These are phyloP conservation scores for Raphanus raphanistrum DNA, from an alignment of 345 rosid genomes.

Conservation along the genomic window DNA sequence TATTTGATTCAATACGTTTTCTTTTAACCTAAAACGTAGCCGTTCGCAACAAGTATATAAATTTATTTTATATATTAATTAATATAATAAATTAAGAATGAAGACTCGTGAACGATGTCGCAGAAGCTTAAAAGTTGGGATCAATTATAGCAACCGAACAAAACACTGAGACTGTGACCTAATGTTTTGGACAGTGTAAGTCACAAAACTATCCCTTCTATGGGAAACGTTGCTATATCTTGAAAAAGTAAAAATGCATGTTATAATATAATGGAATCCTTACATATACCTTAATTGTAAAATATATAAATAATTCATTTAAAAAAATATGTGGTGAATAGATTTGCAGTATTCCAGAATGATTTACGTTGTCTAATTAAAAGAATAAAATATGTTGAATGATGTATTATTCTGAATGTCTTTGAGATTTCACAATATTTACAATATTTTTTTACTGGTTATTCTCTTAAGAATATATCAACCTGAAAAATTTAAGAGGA, in stretches of 20 bases:
- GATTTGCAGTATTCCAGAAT: neutral
- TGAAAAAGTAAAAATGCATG: neutral
- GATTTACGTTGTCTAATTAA: neutral
- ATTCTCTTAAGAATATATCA: neutral
- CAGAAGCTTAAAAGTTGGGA: constrained; percentile 23
- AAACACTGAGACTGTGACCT: constrained; percentile 35
- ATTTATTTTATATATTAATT: neutral
- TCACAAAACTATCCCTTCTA: constrained; percentile 12
- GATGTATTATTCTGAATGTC: neutral
- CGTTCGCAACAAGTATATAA: too few species aligned
- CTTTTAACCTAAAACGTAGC: too few species aligned
- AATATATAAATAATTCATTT: neutral
- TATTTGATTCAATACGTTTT: too few species aligned
- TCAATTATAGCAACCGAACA: constrained; percentile 37
- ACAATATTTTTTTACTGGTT: neutral
- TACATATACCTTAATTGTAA: neutral
- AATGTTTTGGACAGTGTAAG: constrained; percentile 26
- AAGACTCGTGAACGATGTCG: constrained; percentile 28
- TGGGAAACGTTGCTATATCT: constrained; percentile 8
- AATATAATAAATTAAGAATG: constrained; percentile 2
- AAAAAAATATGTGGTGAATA: neutral
- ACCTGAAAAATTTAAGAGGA: neutral
- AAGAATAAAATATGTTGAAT: neutral
- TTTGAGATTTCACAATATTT: neutral
- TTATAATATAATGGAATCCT: neutral